Percentiles rank a stretch among this genome's conserved stretches.
Evolutionary conservation across 2,329 filamentous ascomycete genomes (phyloP).

Genomic region (Trichophyton equinum): DNA sequence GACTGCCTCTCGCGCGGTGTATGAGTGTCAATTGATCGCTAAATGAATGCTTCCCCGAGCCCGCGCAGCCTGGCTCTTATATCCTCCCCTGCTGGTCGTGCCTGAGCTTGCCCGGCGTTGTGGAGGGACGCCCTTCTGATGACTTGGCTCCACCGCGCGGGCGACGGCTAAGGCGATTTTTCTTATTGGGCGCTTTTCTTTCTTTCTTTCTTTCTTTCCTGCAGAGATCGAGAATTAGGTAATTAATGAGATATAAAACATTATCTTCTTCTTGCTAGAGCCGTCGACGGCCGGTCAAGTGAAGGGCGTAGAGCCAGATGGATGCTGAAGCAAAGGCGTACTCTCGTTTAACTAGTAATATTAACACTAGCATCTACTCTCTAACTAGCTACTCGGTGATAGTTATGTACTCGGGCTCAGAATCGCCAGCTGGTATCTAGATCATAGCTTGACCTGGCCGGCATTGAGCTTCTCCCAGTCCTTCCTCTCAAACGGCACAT

Average conservation of each 20-base stretch:
- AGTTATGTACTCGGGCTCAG: no score
- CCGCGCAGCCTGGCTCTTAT: not conserved
- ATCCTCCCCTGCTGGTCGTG: not conserved
- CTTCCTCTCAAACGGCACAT: constrained; percentile 51
- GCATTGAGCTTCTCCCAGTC: constrained; percentile 59
- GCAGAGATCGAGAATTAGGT: not conserved
- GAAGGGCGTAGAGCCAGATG: not conserved
- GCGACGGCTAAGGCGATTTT: not conserved
- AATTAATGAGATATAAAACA: not conserved
- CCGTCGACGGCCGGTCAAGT: not conserved
- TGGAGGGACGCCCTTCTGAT: not conserved
- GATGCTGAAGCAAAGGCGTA: not conserved
- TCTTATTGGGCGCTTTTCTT: not conserved
- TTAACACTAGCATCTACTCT: not conserved
- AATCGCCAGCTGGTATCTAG: no score
- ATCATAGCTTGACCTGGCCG: constrained; percentile 53
- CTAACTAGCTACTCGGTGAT: no score
- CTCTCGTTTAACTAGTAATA: not conserved
- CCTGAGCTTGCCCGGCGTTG: not conserved
- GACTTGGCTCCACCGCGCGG: not conserved
- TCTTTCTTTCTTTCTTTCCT: not conserved
- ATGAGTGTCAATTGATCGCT: not conserved
- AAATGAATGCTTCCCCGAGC: not conserved
- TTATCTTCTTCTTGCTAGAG: not conserved
- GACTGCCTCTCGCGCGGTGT: not conserved